phyloP scores from a whole-genome alignment of 1,284 basidiomycete species.

The Ceratobasidium sp. region DNA sequence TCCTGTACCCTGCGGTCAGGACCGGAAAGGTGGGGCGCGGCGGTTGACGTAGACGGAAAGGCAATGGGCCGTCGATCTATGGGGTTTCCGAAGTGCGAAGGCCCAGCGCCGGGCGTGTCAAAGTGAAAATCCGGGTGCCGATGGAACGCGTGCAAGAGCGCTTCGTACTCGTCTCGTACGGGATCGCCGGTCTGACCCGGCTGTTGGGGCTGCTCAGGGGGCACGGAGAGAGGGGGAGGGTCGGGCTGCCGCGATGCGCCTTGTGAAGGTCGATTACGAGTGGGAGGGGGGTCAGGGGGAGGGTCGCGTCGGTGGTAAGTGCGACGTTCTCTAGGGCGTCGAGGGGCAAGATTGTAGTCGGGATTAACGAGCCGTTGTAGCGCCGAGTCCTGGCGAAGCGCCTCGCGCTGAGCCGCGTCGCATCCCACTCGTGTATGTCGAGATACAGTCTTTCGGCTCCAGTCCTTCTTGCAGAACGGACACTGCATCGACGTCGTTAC shows the following conservation, averaged over 20 bases:
- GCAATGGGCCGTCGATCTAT: neutral
- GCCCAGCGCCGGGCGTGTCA: constrained; percentile 14
- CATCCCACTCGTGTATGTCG: neutral
- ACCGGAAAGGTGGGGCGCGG: neutral
- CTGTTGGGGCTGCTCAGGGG: no score
- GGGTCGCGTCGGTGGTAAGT: no score
- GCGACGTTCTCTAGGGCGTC: neutral
- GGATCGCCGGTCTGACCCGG: no score
- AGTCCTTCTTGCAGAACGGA: neutral
- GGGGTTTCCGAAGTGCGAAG: neutral
- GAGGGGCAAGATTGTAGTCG: neutral
- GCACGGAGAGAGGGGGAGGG: neutral
- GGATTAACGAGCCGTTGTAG: constrained; percentile 4
- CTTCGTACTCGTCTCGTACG: neutral
- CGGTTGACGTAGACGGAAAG: neutral
- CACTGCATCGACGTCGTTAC: neutral
- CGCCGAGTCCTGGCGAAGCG: neutral
- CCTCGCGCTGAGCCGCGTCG: neutral
- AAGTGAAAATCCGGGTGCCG: neutral
- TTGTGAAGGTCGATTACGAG: neutral
- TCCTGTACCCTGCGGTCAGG: neutral
- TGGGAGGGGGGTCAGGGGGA: neutral
- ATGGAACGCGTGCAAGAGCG: neutral
- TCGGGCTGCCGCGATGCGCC: neutral
- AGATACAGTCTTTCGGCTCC: neutral